Base-by-base conservation (phyloP, 495 filamentous ascomycete species). In the Hyaloscypha finlandica region DNA sequence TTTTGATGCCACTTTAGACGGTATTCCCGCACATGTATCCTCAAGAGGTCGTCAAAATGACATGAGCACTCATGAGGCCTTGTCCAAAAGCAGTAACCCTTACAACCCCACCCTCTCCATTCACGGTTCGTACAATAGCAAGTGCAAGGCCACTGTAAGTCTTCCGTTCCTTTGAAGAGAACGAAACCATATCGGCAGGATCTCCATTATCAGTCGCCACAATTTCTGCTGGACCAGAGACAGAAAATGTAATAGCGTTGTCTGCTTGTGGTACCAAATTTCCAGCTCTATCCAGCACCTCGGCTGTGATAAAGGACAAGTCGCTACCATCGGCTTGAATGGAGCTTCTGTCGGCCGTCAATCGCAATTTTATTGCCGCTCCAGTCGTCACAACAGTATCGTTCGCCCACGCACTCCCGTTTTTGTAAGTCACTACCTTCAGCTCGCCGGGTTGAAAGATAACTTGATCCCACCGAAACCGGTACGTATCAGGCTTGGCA, bases 381-480 rank as follows among this genome's bases (percentile, higher is more conserved):
- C 78, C 76, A 3, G 70, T 74, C 0, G 80, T 84, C 29, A 66
- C 71, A 19, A 70, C 72, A 4, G 76, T 77, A 4, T 76, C 78
- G 6, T 59, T 70, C n/a, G 79, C 80, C 81, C 82, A 84, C 59
- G 66, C 39, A 8, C 52, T 63, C 6, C 78, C 80, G 20, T 75
- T 71, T 68, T 80, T 81, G 57, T 81, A 83, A 8, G 77, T 70
- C 9, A 80, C 76, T 6, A 81, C 82, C 12, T 63, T 71, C 5
- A 84, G 42, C 25, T 83, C 74, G 30, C 81, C 81, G 5, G 81
- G 71, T 55, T 75, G 64, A 59, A 83, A 84, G 1, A 67, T 71
- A 0, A 84, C 75, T 5, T 78, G 63, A 45, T 84, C 80, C 82
- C 81, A 84, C 0, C 81, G 76, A 65, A 83, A 82, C 14, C 82